Evolutionary conservation across 2,329 filamentous ascomycete genomes (phyloP).

Genomic region (Phyllosticta citribraziliensis): DNA sequence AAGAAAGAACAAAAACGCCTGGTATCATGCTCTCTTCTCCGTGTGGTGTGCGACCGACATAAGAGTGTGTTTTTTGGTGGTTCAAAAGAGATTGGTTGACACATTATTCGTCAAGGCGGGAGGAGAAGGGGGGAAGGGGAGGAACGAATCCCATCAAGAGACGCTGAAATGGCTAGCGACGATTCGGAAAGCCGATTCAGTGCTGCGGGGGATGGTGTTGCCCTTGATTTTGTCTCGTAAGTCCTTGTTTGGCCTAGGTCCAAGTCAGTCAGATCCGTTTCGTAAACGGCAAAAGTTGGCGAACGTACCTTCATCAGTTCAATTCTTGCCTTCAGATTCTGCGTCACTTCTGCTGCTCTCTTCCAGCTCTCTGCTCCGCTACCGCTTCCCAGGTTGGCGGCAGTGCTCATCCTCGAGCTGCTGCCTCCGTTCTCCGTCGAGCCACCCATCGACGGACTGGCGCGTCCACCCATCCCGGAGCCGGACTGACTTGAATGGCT

Average conservation of each 20-base stretch:
- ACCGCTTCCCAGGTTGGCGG: conserved; percentile 22
- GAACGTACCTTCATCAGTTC: conserved; percentile 83
- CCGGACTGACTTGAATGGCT: conserved; percentile 16
- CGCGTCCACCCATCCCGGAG: conserved; percentile 24
- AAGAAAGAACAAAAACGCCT: not conserved
- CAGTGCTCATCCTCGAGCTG: not conserved
- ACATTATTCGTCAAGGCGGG: not conserved
- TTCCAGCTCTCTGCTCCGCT: conserved; percentile 75
- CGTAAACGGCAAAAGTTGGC: too few species aligned
- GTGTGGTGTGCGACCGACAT: not conserved
- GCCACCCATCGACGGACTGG: conserved; percentile 22
- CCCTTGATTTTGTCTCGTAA: conserved; percentile 21
- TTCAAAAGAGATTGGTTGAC: not conserved
- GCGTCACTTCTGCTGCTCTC: conserved; percentile 92
- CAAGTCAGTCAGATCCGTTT: conserved; percentile 12
- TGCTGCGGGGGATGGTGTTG: conserved; percentile 10
- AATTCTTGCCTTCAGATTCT: conserved; percentile 91
- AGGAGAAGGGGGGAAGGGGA: not conserved
- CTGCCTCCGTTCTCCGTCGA: conserved; percentile 11
- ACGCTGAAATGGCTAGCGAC: not conserved
- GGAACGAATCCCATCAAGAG: not conserved
- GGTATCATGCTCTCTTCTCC: not conserved
- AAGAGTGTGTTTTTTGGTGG: not conserved
- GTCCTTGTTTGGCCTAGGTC: conserved; percentile 28
- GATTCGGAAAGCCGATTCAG: not conserved